phyloP scores from a whole-genome alignment of 2,329 filamentous ascomycete genomes.

The Atkinsonella hypoxylon region DNA sequence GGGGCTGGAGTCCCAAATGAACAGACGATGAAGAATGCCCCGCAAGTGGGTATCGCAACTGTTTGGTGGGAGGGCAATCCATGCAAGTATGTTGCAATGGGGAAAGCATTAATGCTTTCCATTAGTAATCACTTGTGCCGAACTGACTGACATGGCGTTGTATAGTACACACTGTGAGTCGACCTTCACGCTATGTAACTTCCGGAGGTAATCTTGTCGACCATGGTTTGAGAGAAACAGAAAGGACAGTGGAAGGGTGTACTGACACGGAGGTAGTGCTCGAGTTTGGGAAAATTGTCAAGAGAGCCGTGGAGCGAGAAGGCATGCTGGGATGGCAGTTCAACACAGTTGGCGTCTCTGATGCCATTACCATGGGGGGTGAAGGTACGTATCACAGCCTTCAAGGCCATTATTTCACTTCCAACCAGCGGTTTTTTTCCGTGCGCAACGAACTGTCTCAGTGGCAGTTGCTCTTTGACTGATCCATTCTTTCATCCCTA shows the following conservation, averaged over 20 bases:
- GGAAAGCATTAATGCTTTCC: background rate
- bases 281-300: constrained; percentile 79
- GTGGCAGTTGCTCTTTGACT: background rate
- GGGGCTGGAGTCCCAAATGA: constrained; percentile 77
- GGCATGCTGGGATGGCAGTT: constrained; percentile 93
- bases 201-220: background rate
- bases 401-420: background rate
- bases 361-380: constrained; percentile 90
- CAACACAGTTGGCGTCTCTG: constrained; percentile 79
- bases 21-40: constrained; percentile 77
- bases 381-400: constrained; percentile 46
- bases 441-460: no score
- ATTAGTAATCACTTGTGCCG: background rate
- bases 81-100: constrained; percentile 58
- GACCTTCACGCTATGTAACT: background rate
- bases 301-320: constrained; percentile 65
- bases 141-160: background rate
- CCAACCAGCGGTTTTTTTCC: no score
- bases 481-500: background rate
- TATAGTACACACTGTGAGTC: constrained; percentile 30
- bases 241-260: no score
- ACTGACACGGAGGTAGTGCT: constrained; percentile 42
- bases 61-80: constrained; percentile 98
- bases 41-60: constrained; percentile 81
- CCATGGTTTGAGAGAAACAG: no score